These are phyloP conservation scores for Boletellus ananas DNA, from an alignment of 768 basidiomycete genomes.

Conservation along the genomic window DNA sequence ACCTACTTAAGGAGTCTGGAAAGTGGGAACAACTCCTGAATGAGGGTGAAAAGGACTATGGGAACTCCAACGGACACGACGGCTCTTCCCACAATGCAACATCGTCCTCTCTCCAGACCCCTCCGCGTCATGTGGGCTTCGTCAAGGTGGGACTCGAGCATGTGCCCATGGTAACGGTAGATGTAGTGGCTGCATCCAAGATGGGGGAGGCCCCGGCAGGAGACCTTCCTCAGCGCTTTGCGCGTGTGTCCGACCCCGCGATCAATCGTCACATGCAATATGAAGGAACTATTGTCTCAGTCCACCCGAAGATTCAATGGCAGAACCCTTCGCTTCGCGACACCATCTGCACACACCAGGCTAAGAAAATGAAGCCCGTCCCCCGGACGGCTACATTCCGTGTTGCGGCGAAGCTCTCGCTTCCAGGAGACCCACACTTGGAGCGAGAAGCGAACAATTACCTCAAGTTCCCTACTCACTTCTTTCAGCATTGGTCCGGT, in stretches of 20 bases:
- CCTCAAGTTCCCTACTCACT: slow-evolving; percentile 24
- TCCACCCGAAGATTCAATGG: slow-evolving; percentile 19
- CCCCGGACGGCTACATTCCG: slow-evolving; percentile 34
- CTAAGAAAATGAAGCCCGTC: neutral
- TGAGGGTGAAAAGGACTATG: neutral
- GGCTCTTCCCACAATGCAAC: neutral
- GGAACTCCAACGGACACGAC: neutral
- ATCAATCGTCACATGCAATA: neutral
- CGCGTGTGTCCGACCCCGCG: neutral
- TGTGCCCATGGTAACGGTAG: neutral
- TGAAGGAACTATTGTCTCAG: neutral
- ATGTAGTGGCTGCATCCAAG: neutral
- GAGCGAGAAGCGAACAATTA: slow-evolving; percentile 25
- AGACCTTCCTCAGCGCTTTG: neutral
- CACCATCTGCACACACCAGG: slow-evolving; percentile 13
- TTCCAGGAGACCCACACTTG: slow-evolving; percentile 34
- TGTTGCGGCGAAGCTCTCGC: slow-evolving; percentile 43
- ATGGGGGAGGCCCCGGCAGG: neutral
- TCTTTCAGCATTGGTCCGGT: slow-evolving; percentile 27
- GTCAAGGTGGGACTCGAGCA: neutral
- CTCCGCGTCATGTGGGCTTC: slow-evolving; percentile 7
- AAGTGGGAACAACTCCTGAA: slow-evolving; percentile 10
- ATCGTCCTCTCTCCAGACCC: neutral
- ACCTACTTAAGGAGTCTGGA: slow-evolving; percentile 11
- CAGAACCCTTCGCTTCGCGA: slow-evolving; percentile 11